phyloP scores from a whole-genome alignment of 208 protist genomes.

The Trypanosoma scelopori region DNA sequence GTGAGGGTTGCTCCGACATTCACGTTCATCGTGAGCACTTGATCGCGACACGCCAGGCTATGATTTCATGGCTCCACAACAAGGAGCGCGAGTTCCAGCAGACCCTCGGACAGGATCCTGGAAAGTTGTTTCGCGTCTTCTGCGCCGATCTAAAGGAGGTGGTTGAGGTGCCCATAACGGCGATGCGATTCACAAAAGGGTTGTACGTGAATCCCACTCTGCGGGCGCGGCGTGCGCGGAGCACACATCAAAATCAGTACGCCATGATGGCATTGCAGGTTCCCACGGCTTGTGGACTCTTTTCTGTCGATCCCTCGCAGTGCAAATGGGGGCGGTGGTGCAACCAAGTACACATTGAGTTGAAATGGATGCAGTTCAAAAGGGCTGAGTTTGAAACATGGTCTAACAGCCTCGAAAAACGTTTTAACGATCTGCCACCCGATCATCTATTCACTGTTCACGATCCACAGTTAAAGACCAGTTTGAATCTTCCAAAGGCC shows the following conservation, averaged over 20 bases:
- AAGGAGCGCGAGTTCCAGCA: constrained; percentile 64
- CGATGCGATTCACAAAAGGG: constrained; percentile 70
- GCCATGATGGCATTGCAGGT: constrained; percentile 51
- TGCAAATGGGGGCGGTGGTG: constrained; percentile 89
- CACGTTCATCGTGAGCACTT: constrained; percentile 67
- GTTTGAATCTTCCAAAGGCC: constrained; percentile 63
- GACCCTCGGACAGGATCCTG: constrained; percentile 30
- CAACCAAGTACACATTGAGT: constrained; percentile 84
- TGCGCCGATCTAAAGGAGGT: constrained; percentile 82
- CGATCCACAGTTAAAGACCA: constrained; percentile 72
- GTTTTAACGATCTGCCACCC: constrained; percentile 46
- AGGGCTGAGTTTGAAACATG: constrained; percentile 73
- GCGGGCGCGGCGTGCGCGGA: constrained; percentile 51
- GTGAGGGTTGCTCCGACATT: constrained; percentile 54
- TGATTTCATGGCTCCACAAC: constrained; percentile 55
- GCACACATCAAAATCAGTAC: constrained; percentile 39
- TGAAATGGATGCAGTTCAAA: constrained; percentile 68
- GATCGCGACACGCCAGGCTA: constrained; percentile 39
- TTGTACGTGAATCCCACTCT: constrained; percentile 74
- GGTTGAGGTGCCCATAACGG: constrained; percentile 63
- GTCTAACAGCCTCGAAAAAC: constrained; percentile 61
- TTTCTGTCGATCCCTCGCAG: constrained; percentile 60
- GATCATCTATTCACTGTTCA: constrained; percentile 72
- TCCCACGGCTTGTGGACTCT: constrained; percentile 79
- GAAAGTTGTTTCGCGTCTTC: constrained; percentile 70